These are phyloP conservation scores for Pseudocercospora fijiensis DNA, from an alignment of 2,329 filamentous ascomycete species.

Conservation along the genomic window DNA sequence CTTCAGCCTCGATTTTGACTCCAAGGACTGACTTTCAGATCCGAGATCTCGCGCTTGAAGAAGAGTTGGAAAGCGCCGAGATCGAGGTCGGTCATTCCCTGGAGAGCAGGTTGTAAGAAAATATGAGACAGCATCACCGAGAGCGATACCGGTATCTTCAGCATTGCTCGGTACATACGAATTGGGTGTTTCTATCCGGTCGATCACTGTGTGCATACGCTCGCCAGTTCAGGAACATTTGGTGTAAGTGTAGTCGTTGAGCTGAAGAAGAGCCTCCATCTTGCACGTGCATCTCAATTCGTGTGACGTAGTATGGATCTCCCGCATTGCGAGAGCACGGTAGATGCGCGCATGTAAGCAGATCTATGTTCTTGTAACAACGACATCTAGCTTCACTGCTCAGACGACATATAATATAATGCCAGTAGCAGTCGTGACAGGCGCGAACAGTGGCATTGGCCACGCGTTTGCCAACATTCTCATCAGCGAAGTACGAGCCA, in stretches of 20 bases:
- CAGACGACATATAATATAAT: constrained; percentile 10
- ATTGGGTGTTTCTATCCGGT: neutral
- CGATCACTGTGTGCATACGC: neutral
- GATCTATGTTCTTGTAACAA: neutral
- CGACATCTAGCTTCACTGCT: neutral
- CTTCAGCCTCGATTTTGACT: neutral
- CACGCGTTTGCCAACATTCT: constrained; percentile 27
- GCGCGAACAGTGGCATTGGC: constrained; percentile 28
- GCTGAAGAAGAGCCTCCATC: neutral
- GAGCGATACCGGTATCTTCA: neutral
- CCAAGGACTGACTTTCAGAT: neutral
- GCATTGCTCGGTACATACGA: neutral
- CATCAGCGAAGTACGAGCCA: constrained; percentile 22
- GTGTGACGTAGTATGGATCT: neutral
- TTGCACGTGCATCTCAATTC: neutral
- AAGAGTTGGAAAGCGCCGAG: neutral
- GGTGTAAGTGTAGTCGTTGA: neutral
- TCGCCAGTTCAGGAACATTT: neutral
- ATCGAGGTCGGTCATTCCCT: constrained; percentile 3
- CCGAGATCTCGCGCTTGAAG: neutral
- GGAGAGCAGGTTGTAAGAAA: neutral
- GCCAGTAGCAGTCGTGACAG: constrained; percentile 27
- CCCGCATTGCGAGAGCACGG: neutral
- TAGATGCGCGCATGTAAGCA: neutral
- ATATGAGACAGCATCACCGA: neutral